phyloP scores from a whole-genome alignment of 257 asterid genomes.

The Cinchona pubescens region DNA sequence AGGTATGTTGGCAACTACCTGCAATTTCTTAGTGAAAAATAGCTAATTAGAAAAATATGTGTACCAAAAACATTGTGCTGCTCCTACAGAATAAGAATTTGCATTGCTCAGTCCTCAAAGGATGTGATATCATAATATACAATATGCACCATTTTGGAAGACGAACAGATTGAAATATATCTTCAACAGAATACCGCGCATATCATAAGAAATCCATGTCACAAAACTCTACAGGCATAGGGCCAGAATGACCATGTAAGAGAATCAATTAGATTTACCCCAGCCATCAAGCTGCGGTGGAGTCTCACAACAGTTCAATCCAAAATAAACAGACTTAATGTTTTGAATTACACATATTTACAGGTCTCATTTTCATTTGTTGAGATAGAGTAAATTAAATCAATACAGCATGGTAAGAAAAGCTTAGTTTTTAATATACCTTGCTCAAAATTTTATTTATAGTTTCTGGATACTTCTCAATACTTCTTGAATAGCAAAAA shows the following conservation, averaged over 20 bases:
- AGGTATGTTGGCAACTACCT: conserved; percentile 95
- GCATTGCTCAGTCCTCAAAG: neutral
- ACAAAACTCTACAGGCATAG: neutral
- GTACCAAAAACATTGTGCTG: neutral
- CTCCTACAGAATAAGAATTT: neutral
- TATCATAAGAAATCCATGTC: neutral
- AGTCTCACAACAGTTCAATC: neutral
- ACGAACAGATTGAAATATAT: no score
- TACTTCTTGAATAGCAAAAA: neutral
- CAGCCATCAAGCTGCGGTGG: neutral
- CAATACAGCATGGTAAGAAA: neutral
- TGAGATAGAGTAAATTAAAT: neutral
- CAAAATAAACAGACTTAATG: neutral
- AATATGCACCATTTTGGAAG: neutral
- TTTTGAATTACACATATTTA: neutral
- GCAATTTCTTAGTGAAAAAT: conserved; percentile 17
- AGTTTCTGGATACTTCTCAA: neutral
- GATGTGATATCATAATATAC: neutral
- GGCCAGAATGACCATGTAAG: neutral
- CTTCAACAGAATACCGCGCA: neutral
- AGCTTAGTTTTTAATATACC: neutral
- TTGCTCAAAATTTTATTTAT: neutral
- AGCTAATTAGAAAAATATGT: neutral
- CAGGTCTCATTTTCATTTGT: neutral
- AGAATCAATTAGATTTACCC: neutral